A percentile compares a stretch with the other conserved stretches of the same genome.
These are phyloP conservation scores for Takakia lepidozioides DNA, from an alignment of 225 moss, liverwort and hornwort genomes.

Conservation along the genomic window DNA sequence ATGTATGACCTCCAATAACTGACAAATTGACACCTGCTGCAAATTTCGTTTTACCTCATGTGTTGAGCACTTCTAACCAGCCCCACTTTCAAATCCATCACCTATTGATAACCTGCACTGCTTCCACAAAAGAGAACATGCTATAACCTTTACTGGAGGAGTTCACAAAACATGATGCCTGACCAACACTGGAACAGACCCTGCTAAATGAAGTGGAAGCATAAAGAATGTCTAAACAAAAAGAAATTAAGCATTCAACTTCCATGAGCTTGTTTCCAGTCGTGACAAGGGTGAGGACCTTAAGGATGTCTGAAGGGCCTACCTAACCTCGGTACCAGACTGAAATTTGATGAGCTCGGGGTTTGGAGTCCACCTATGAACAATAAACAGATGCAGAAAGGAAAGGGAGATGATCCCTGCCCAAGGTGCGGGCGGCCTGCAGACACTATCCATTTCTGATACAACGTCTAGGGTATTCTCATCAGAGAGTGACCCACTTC, in stretches of 20 bases:
- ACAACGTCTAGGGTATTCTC: too few species aligned
- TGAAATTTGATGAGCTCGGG: too few species aligned
- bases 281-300: too few species aligned
- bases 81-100: background rate
- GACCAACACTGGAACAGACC: background rate
- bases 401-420: too few species aligned
- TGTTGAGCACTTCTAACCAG: background rate
- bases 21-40: background rate
- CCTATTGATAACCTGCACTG: background rate
- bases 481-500: too few species aligned
- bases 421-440: too few species aligned
- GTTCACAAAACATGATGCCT: background rate
- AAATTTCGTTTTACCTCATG: background rate
- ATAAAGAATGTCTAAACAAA: background rate
- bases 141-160: background rate
- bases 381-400: too few species aligned
- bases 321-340: too few species aligned
- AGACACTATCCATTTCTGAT: too few species aligned
- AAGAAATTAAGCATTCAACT: background rate
- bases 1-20: background rate
- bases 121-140: background rate
- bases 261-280: too few species aligned
- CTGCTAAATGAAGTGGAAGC: background rate
- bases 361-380: too few species aligned
- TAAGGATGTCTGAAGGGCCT: too few species aligned